Base-by-base conservation (phyloP, 2,329 filamentous ascomycete genomes). In the Ustulina deusta region DNA sequence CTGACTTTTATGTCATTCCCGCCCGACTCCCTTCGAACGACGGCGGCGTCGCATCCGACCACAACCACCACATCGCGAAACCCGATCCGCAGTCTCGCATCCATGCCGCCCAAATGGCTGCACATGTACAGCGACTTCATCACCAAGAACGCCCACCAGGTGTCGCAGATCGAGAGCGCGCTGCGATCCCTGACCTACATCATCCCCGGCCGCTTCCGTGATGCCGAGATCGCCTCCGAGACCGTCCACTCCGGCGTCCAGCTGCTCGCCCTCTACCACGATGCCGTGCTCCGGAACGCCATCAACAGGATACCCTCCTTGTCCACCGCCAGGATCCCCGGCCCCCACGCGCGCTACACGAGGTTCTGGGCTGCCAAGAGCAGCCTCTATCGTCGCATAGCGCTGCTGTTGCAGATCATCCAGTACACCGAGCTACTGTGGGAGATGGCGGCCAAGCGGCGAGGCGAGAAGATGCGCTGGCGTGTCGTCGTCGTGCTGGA, bases 371-470 rank as follows among this genome's bases (percentile, higher is more conserved):
- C 87, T 6, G 80, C 84, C 63, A 86, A 86, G 73, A 89, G 85
- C 74, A 83, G 86, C 4, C 84, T 93, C 10, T 99, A 99, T 80
- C 89, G 91, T 66, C 88, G 92, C 66, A 89, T 97, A 62, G 94
- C 95, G 46, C 86, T 94, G 71, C 83, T 94, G 4, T 83, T 99
- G 56, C 93, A 97, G 78, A 91, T 97, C 81, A 92, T 97, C 29
- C 92, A 96, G 73, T 98, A 98, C 78, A 97, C 94, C 0, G 93
- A 99, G 81, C 84, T 99, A 34, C 83, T 99, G n/a, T 96, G 95
- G 87, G 96, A 99, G 79, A 99, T 99, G 96, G 89, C 92, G 32
- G 94, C 94, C 32, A 97, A 97, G 81, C 87, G 95, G 56, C 90
- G 90, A 69, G 92, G 93, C 20, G 94, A 91, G 51, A 87, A 97